Evolutionary conservation across 371 early-diverging fungal species (phyloP).

Genomic region (Mortierella sp.): DNA sequence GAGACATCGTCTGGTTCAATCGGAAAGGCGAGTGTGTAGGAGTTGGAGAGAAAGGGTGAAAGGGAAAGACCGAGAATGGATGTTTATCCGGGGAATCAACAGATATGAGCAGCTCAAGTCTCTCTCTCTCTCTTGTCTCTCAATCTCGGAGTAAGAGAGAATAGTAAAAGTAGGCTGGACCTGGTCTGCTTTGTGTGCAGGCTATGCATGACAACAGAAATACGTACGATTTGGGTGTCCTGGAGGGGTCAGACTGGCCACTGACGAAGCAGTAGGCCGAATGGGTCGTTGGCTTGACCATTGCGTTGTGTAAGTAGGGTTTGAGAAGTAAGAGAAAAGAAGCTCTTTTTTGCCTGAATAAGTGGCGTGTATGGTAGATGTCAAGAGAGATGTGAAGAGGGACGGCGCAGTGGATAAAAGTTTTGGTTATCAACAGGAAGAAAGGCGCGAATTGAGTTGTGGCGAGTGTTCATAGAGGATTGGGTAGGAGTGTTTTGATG

Average conservation of each 20-base stretch:
- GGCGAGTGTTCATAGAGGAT: conserved; percentile 4
- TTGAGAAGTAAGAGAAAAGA: not conserved
- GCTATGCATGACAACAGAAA: not conserved
- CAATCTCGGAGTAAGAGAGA: not conserved
- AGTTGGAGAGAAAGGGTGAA: not conserved
- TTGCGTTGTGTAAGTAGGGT: not conserved
- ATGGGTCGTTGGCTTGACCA: conserved; percentile 27
- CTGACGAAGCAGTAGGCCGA: conserved; percentile 37
- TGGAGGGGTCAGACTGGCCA: conserved; percentile 18
- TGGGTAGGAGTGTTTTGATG: not conserved
- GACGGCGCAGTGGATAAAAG: not conserved
- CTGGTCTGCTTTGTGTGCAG: not conserved
- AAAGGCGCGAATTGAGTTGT: not conserved
- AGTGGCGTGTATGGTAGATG: not conserved
- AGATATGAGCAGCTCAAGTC: conserved; percentile 14
- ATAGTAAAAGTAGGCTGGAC: not conserved
- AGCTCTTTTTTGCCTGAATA: too few relatives aligned
- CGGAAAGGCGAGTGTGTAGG: not conserved
- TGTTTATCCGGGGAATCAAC: conserved; percentile 22
- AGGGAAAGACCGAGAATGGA: not conserved
- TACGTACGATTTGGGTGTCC: conserved; percentile 17
- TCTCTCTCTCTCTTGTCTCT: not conserved
- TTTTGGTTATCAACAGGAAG: not conserved
- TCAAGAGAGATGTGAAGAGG: not conserved
- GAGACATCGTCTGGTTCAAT: not conserved